Evolutionary conservation across 73 alveolate species (phyloP).

Genomic region (Blepharisma stoltei): DNA sequence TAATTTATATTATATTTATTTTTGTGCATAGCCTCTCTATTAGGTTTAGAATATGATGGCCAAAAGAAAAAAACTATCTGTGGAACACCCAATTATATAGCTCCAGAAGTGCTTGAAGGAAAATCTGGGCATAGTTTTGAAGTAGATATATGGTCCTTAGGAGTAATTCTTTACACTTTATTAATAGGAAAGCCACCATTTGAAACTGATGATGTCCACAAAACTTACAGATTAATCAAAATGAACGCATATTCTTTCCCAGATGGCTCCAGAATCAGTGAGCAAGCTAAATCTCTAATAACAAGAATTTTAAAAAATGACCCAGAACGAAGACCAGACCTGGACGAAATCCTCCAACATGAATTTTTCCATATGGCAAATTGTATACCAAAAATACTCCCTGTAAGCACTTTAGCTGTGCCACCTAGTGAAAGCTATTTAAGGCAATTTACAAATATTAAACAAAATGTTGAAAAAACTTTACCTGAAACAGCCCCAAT

Average conservation of each 20-base stretch:
- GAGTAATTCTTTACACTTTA: slow-evolving; percentile 20
- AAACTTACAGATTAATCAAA: neutral
- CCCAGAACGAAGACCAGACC: slow-evolving; percentile 58
- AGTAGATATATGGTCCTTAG: slow-evolving; percentile 21
- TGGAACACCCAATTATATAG: slow-evolving; percentile 80
- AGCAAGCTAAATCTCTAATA: slow-evolving; percentile 57
- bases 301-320: slow-evolving; percentile 56
- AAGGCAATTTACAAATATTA: slow-evolving; percentile 33
- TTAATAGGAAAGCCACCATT: slow-evolving; percentile 16
- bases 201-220: neutral
- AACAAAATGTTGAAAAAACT: too few species aligned
- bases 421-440: slow-evolving; percentile 68
- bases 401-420: slow-evolving; percentile 71
- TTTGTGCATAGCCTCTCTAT: too few species aligned
- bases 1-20: too few species aligned
- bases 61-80: slow-evolving; percentile 76
- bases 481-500: too few species aligned
- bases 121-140: slow-evolving; percentile 54
- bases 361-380: slow-evolving; percentile 67
- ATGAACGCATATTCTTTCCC: slow-evolving; percentile 60
- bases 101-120: slow-evolving; percentile 77
- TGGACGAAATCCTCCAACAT: slow-evolving; percentile 61
- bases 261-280: slow-evolving; percentile 60
- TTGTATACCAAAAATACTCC: slow-evolving; percentile 71
- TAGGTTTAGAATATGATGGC: slow-evolving; percentile 68